These are phyloP conservation scores for Globisporangium sylvaticum DNA, from an alignment of 352 stramenopile species.

Conservation along the genomic window DNA sequence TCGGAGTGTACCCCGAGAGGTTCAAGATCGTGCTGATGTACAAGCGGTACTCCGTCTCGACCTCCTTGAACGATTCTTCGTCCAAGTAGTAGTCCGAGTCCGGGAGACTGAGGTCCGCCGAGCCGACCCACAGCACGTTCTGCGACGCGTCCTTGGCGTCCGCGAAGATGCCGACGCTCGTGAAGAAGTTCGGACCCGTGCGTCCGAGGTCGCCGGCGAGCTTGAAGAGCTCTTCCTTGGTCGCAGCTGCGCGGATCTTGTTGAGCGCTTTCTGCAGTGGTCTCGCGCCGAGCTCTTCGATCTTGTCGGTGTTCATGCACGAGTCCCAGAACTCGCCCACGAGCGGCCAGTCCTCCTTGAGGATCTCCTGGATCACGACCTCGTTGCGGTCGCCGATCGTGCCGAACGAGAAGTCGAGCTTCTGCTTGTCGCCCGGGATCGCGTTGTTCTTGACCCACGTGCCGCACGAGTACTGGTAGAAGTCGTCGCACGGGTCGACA, in stretches of 20 bases:
- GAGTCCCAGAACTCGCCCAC: conserved; percentile 60
- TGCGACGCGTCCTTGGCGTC: conserved; percentile 70
- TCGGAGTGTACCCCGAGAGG: too few species aligned
- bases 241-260: conserved; percentile 29
- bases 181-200: conserved; percentile 61
- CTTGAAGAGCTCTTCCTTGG: conserved; percentile 35
- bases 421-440: conserved; percentile 28
- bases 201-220: conserved; percentile 39
- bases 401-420: conserved; percentile 45
- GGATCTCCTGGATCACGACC: conserved; percentile 44
- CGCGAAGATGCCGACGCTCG: conserved; percentile 40
- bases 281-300: conserved; percentile 37
- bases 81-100: conserved; percentile 67
- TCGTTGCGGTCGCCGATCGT: conserved; percentile 49
- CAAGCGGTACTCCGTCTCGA: too few species aligned
- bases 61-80: too few species aligned
- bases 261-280: conserved; percentile 37
- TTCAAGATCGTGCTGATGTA: too few species aligned
- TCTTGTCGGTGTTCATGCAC: conserved; percentile 48
- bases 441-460: conserved; percentile 40
- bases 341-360: conserved; percentile 61
- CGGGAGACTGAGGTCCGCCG: conserved; percentile 74
- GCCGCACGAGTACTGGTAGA: conserved; percentile 70
- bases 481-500: conserved; percentile 59
- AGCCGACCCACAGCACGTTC: conserved; percentile 71